These are phyloP conservation scores for Cyberlindnera xishuangbannaensis DNA, from an alignment of 805 yeast genomes.

Conservation along the genomic window DNA sequence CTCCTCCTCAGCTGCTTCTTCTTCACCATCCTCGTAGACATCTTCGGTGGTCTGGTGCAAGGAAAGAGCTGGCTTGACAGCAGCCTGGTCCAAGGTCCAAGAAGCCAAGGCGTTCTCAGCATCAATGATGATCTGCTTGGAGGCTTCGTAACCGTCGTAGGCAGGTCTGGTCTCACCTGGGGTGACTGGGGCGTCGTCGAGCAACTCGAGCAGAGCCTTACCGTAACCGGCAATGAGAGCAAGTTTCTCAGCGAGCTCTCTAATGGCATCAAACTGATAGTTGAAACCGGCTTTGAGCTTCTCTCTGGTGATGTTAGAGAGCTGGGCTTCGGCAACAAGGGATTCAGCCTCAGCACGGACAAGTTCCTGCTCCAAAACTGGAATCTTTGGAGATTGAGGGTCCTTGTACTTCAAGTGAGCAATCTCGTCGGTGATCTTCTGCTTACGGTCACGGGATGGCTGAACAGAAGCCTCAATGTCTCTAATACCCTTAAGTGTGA, in stretches of 20 bases:
- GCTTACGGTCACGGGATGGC: constrained; percentile 97
- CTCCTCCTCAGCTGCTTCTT: constrained; percentile 35
- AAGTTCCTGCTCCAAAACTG: constrained; percentile 94
- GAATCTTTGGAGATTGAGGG: constrained; percentile 94
- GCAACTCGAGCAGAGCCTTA: constrained; percentile 90
- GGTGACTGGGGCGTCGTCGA: constrained; percentile 95
- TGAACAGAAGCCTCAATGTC: constrained; percentile 97
- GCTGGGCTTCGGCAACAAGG: constrained; percentile 97
- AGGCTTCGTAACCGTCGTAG: constrained; percentile 96
- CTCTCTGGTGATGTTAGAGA: constrained; percentile 96
- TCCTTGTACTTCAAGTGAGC: constrained; percentile 98
- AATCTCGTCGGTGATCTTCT: constrained; percentile 94
- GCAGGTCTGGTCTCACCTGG: constrained; percentile 99
- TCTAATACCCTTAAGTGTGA: constrained; percentile 89
- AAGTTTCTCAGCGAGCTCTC: constrained; percentile 93
- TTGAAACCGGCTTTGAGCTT: constrained; percentile 95
- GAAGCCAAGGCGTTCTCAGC: constrained; percentile 92
- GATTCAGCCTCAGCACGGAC: constrained; percentile 99
- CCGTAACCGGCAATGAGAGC: constrained; percentile 99
- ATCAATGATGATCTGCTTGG: constrained; percentile 95
- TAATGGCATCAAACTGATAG: constrained; percentile 92
- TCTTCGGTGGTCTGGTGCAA: constrained; percentile 73
- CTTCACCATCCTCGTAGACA: constrained; percentile 41
- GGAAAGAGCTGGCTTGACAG: constrained; percentile 87
- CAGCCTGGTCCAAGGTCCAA: constrained; percentile 96